Base-by-base conservation (phyloP, 1,284 basidiomycete genomes). In the Salmacisia buchloeana region DNA sequence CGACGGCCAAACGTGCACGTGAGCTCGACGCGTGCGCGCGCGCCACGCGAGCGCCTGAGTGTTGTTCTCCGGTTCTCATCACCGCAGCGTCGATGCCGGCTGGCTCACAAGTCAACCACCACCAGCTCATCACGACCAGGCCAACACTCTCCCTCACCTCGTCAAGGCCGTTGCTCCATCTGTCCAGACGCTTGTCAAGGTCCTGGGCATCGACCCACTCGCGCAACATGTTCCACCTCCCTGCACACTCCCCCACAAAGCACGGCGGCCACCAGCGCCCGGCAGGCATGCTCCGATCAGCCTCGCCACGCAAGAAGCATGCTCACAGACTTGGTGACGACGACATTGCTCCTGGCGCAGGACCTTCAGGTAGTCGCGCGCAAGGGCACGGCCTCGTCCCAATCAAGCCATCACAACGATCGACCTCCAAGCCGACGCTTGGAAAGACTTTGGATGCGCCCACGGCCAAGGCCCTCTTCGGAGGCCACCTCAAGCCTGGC, bases 281-380 rank as follows among this genome's bases (percentile, higher is more conserved):
- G 34, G 49, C 49, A 54, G 49, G 25, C 15, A 3, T 15, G 29
- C 49, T 54, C 29, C 49, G 49, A 13, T 33, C 49, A 13, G 34
- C 49, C 49, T 54, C 49, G 49, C 49, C 49, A 25, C 49, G 29
- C 13, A 54, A 54, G 29, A 54, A 54, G 49, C 49, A 54, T 33
- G 49, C 49, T 18, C 49, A 54, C 34, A 7, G 49, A 54, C 49
- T 54, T 15, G 49, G 27, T 10, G 49, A 54, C 13, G 49, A 31
- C 1, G 49, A 29, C 27, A 12, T 33, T 3, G 49, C 25, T 4
- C 6, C 49, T 33, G 13, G 21, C 18, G 12, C 23, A 3, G 49
- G 25, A 3, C 18, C 25, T n/a, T 29, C 49, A 31, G 18, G 25
- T 13, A n/a, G n/a, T n/a, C n/a, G n/a, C n/a, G n/a, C n/a, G n/a